Evolutionary conservation across 805 yeast genomes (phyloP).

Genomic region (Lipomyces starkeyi): DNA sequence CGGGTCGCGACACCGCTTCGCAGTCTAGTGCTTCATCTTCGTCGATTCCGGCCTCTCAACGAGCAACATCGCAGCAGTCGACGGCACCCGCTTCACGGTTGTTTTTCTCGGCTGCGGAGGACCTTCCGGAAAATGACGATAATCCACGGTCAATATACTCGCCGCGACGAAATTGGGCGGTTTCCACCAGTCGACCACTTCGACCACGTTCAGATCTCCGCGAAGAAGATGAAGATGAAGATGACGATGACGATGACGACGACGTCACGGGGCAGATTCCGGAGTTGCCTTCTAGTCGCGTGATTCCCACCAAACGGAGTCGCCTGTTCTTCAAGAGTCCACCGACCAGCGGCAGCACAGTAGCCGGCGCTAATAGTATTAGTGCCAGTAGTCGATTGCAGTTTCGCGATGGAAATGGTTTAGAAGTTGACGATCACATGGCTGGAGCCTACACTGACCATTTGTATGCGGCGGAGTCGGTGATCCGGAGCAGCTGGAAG

Average conservation of each 20-base stretch:
- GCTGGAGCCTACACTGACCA: slow-evolving; percentile 34
- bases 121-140: slow-evolving; percentile 25
- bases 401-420: slow-evolving; percentile 7
- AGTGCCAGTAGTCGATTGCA: slow-evolving; percentile 21
- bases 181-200: background rate
- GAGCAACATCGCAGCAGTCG: slow-evolving; percentile 9
- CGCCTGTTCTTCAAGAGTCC: slow-evolving; percentile 19
- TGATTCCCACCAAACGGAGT: slow-evolving; percentile 14
- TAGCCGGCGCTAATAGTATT: slow-evolving; percentile 18
- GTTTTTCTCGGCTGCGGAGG: slow-evolving; percentile 31
- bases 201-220: slow-evolving; percentile 12
- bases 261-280: slow-evolving; percentile 16
- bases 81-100: slow-evolving; percentile 29
- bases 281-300: slow-evolving; percentile 8
- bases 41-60: slow-evolving; percentile 10
- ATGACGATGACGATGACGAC: slow-evolving; percentile 28
- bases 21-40: background rate
- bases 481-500: slow-evolving; percentile 32
- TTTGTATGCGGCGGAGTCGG: slow-evolving; percentile 36
- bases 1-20: slow-evolving; percentile 8
- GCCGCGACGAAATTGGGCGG: slow-evolving; percentile 29
- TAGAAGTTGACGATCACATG: slow-evolving; percentile 27
- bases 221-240: slow-evolving; percentile 28
- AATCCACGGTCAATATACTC: slow-evolving; percentile 26
- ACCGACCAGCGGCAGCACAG: slow-evolving; percentile 13